These are phyloP conservation scores for Ogataea wickerhamii DNA, from an alignment of 805 yeast species.

Conservation along the genomic window DNA sequence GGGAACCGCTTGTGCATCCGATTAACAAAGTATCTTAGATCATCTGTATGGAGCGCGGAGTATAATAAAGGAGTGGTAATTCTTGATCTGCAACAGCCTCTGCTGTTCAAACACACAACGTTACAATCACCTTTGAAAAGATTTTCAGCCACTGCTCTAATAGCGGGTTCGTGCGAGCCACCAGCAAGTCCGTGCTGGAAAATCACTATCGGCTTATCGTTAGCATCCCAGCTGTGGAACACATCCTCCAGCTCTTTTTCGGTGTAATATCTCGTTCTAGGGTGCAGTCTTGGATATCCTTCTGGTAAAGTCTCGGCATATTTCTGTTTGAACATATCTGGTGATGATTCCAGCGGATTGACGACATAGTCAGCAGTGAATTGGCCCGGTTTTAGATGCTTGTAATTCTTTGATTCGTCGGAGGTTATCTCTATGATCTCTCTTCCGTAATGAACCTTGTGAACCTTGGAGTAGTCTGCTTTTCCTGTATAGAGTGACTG, in stretches of 20 bases:
- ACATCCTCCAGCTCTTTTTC: slow-evolving; percentile 39
- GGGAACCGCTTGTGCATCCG: slow-evolving; percentile 52
- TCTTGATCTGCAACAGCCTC: slow-evolving; percentile 78
- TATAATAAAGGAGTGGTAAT: slow-evolving; percentile 65
- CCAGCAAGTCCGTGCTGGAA: slow-evolving; percentile 75
- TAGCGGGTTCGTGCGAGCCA: slow-evolving; percentile 73
- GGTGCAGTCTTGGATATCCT: slow-evolving; percentile 59
- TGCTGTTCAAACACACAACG: slow-evolving; percentile 57
- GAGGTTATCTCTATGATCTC: slow-evolving; percentile 36
- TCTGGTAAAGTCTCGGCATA: slow-evolving; percentile 43
- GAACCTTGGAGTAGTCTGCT: slow-evolving; percentile 39
- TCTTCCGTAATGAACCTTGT: slow-evolving; percentile 45
- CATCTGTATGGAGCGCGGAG: slow-evolving; percentile 67
- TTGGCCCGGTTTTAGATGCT: slow-evolving; percentile 34
- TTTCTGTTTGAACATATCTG: slow-evolving; percentile 28
- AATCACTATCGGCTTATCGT: slow-evolving; percentile 54
- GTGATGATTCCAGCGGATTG: slow-evolving; percentile 22
- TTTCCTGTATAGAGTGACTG: slow-evolving; percentile 49
- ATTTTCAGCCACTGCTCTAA: slow-evolving; percentile 49
- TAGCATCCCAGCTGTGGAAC: slow-evolving; percentile 31
- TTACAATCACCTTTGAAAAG: slow-evolving; percentile 46
- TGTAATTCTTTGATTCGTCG: slow-evolving; percentile 12
- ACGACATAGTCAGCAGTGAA: slow-evolving; percentile 50
- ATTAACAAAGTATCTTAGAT: slow-evolving; percentile 56
- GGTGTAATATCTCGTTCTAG: slow-evolving; percentile 61